Base-by-base conservation (phyloP, 2,329 filamentous ascomycete species). In the Rugonectria rugulosa region DNA sequence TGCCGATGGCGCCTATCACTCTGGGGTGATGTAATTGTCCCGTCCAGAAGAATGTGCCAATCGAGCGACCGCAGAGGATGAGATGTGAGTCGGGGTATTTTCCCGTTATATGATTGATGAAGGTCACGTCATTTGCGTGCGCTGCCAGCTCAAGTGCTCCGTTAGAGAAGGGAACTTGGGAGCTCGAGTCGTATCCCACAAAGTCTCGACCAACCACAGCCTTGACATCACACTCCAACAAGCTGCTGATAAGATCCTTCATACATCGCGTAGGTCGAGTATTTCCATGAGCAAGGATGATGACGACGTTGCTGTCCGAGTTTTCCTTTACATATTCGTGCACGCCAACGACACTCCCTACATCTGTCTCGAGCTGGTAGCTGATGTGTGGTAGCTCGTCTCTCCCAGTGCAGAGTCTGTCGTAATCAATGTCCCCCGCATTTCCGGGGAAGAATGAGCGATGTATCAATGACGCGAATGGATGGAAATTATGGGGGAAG, bases 181-280 rank as follows among this genome's bases (percentile, higher is more conserved):
- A 53, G 21, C 50, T 53, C 10, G 34, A 8, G 29, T 53, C 50
- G n/a, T 53, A 53, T 11, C 50, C 50, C 6, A 53, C 50, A 29
- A 53, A 53, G 21, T 53, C 50, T 29, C 50, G 43, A 5, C 50
- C 50, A 7, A 53, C 12, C 5, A 51, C 50, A 12, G 36, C 42
- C 19, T 27, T 53, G 42, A 53, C 27, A 17, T 36, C 23, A 36
- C 50, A 53, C 7, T 23, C 23, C 8, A 47, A 11, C 8, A 6
- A 47, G 21, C 9, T 19, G 24, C 5, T 46, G 19, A 53, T 21
- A 9, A 53, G 21, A 12, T 53, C 50, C 20, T 40, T 29, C 50
- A 53, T 42, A 17, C 34, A 53, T 1, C 50, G 29, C 2, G 50
- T 53, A 10, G 50, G 43, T 6, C 50, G 50, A 6, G 42, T 53